Evolutionary conservation across 306 rosid genomes (phyloP).

Genomic region (Lathyrus aphaca): DNA sequence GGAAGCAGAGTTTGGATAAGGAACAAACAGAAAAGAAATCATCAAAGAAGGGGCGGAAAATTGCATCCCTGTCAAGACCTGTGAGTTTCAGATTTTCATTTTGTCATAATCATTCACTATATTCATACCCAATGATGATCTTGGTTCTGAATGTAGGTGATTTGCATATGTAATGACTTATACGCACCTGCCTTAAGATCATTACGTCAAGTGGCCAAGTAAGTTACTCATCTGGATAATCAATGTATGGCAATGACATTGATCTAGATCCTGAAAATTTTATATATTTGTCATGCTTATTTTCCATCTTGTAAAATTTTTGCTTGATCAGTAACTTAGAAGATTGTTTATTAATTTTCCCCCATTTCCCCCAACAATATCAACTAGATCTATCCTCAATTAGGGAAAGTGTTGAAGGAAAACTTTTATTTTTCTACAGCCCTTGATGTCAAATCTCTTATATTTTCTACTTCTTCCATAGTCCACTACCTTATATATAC

Average conservation of each 20-base stretch:
- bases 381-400: neutral
- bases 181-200: constrained; percentile 94
- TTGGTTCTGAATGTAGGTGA: constrained; percentile 62
- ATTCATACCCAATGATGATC: constrained; percentile 32
- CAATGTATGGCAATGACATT: constrained; percentile 7
- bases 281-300: constrained; percentile 2
- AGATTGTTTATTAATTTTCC: neutral
- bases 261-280: neutral
- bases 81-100: constrained; percentile 64
- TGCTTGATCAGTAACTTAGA: neutral
- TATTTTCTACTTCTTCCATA: neutral
- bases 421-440: neutral
- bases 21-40: constrained; percentile 60
- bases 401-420: constrained; percentile 2
- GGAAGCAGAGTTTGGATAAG: constrained; percentile 58
- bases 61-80: constrained; percentile 70
- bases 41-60: constrained; percentile 64
- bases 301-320: constrained; percentile 8
- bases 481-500: neutral
- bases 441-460: constrained; percentile 2
- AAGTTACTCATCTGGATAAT: constrained; percentile 51
- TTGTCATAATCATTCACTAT: constrained; percentile 30
- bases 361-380: neutral
- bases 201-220: constrained; percentile 89
- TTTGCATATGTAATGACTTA: constrained; percentile 96